Evolutionary conservation across 345 rosid species (phyloP).

Genomic region (Kandelia obovata): DNA sequence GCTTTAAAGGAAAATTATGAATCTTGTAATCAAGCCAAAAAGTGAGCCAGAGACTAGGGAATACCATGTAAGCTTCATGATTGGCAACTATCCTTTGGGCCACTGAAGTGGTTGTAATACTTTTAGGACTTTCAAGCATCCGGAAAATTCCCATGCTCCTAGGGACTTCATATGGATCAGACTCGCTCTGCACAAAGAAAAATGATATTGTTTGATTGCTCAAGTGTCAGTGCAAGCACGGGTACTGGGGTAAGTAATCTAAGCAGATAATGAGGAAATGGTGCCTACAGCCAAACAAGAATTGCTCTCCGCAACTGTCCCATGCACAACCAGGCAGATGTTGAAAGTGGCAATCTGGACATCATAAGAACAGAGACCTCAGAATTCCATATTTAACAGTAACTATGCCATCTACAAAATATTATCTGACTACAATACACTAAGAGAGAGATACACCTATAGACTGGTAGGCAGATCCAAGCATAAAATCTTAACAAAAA

Average conservation of each 20-base stretch:
- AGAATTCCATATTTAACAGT: neutral
- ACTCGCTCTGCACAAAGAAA: slow-evolving; percentile 44
- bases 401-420: neutral
- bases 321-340: slow-evolving; percentile 76
- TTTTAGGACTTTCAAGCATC: slow-evolving; percentile 70
- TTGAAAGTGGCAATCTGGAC: slow-evolving; percentile 79
- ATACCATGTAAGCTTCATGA: slow-evolving; percentile 75
- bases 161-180: slow-evolving; percentile 72
- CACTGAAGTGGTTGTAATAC: slow-evolving; percentile 66
- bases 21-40: neutral
- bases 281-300: slow-evolving; percentile 36
- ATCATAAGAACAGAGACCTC: neutral
- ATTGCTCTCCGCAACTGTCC: slow-evolving; percentile 73
- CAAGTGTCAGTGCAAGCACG: neutral
- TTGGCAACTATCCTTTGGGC: slow-evolving; percentile 80
- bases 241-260: neutral
- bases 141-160: slow-evolving; percentile 72
- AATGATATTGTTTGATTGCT: neutral
- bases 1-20: neutral
- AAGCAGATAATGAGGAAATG: slow-evolving; percentile 1
- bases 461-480: neutral
- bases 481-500: neutral
- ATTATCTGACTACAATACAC: neutral
- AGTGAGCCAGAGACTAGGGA: neutral
- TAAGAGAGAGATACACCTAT: neutral